Evolutionary conservation across 140 eudicot species (phyloP).

Genomic region (Ambrosia hybrid): DNA sequence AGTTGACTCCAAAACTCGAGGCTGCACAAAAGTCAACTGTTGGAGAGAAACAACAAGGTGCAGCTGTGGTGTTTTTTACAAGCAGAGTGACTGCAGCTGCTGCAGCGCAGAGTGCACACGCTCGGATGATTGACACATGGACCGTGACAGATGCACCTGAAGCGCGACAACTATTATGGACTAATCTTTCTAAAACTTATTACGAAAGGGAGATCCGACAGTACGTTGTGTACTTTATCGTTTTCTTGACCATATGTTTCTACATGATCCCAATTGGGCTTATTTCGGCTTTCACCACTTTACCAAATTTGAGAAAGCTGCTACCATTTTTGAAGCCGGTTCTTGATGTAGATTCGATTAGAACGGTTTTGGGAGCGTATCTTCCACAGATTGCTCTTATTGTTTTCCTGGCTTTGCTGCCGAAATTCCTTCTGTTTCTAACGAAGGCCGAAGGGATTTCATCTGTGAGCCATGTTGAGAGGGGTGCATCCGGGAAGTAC

Average conservation of each 20-base stretch:
- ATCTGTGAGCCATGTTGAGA: conserved; percentile 66
- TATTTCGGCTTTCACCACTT: conserved; percentile 79
- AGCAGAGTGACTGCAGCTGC: conserved; percentile 72
- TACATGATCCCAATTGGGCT: conserved; percentile 86
- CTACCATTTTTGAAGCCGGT: conserved; percentile 69
- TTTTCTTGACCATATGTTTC: conserved; percentile 70
- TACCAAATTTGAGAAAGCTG: conserved; percentile 59
- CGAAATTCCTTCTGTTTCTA: conserved; percentile 68
- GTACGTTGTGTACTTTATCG: conserved; percentile 58
- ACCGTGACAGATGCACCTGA: conserved; percentile 82
- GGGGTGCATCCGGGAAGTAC: conserved; percentile 94
- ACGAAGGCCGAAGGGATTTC: conserved; percentile 83
- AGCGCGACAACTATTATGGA: conserved; percentile 73
- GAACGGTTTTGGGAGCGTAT: conserved; percentile 75
- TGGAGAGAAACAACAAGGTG: conserved; percentile 59
- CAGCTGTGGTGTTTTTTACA: conserved; percentile 74
- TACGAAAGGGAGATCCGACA: conserved; percentile 67
- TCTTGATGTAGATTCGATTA: conserved; percentile 35
- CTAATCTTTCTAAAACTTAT: conserved; percentile 59
- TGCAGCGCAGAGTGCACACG: conserved; percentile 82
- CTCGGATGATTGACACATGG: conserved; percentile 76
- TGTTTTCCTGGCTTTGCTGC: conserved; percentile 80
- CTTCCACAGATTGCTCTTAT: conserved; percentile 91
- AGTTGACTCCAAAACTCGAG: conserved; percentile 67
- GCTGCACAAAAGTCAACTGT: conserved; percentile 70